Conservation (phyloP, 345 rosid species). For the Combretum micranthum region DNA sequence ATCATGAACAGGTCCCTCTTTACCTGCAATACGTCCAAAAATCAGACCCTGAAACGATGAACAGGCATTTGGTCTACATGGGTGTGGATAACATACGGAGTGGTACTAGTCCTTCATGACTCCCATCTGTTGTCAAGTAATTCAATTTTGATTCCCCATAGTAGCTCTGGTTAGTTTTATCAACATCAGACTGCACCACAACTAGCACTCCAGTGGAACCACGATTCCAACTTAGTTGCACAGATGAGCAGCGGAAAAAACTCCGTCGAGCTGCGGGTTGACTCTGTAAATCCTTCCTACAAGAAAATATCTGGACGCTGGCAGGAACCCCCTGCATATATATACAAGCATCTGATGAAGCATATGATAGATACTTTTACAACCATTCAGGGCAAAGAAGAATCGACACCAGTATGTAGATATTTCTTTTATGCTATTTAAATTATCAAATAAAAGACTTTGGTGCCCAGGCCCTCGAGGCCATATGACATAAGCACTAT, state of each 20-base stretch:
- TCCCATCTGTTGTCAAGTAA: slow-evolving; percentile 82
- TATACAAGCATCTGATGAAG: neutral
- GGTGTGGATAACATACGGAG: slow-evolving; percentile 50
- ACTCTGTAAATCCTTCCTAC: slow-evolving; percentile 52
- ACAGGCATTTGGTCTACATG: neutral
- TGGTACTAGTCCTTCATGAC: slow-evolving; percentile 83
- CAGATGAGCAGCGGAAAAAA: slow-evolving; percentile 83
- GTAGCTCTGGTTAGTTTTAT: slow-evolving; percentile 92
- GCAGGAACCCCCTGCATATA: slow-evolving; percentile 75
- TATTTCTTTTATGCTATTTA: too few species aligned
- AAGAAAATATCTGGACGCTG: slow-evolving; percentile 83
- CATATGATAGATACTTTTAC: too few species aligned
- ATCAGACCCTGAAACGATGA: slow-evolving; percentile 16
- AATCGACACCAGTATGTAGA: too few species aligned
- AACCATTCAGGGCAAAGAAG: too few species aligned
- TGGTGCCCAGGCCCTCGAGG: too few species aligned
- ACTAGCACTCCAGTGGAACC: slow-evolving; percentile 87
- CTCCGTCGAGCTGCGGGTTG: slow-evolving; percentile 75
- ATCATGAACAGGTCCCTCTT: slow-evolving; percentile 96
- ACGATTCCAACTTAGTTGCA: slow-evolving; percentile 74
- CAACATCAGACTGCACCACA: slow-evolving; percentile 88
- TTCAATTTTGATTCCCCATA: slow-evolving; percentile 89
- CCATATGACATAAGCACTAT: too few species aligned
- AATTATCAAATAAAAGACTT: too few species aligned
- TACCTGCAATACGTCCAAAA: slow-evolving; percentile 48